Evolutionary conservation across 148 eudicot genomes (phyloP), one percentile per base, ranked within the genome.

Genomic region (Pharnaceum exiguum): DNA sequence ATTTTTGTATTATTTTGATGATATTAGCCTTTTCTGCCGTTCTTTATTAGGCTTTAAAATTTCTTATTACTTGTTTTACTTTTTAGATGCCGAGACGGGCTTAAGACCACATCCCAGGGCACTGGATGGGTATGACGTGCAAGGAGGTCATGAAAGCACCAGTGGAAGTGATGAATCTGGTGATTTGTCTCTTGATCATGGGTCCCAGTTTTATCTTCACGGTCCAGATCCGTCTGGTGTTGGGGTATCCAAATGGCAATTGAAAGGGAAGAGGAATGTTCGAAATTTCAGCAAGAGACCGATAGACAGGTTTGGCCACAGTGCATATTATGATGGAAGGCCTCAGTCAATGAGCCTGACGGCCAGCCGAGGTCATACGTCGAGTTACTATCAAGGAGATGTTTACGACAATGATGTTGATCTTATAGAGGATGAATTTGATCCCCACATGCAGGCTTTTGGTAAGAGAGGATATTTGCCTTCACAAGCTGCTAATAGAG

Each of bases 221-320:
- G 82, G 69, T 47, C 79, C 67, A 43, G 69, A 42, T 30, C 57
- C 68, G 37, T 35, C 70, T 44, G 66, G 77, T 46, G 48, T 66
- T 53, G 90, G 74, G 56, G 78, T 80, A 35, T 89, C 96, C 15
- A 82, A 79, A 65, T 93, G 98, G 98, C 77, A 83, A 66, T 69
- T 75, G 68, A 93, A 89, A 75, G 79, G 99, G 54, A 93, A 86
- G 70, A 76, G 99, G 74, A 93, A 86, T 46, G 75, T 59, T 47
- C 86, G 89, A 15, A 70, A 75, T 73, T 49, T 75, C 46, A 35
- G 77, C 65, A 86, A 78, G 62, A 80, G 79, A 71, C 73, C 68
- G 60, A 46, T 33, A 10, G 78, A 75, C 51, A 70, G 65, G 27
- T 66, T 64, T 6, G 53, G 44, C 28, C 68, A 70, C 38, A 70